Evolutionary conservation across 2,329 filamentous ascomycete species (phyloP).

Genomic region (Clarireedia monteithiana): DNA sequence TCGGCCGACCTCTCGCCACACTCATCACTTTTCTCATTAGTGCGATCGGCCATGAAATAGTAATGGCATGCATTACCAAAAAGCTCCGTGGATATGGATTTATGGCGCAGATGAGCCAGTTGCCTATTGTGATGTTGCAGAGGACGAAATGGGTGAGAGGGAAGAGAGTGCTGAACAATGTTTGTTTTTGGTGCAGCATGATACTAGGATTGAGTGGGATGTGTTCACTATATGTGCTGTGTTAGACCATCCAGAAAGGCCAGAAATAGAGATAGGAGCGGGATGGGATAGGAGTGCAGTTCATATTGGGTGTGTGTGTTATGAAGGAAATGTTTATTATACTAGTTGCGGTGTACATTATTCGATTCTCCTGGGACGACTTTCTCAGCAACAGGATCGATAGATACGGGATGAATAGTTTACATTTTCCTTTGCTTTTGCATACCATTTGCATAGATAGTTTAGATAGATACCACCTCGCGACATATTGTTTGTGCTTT

Average conservation of each 20-base stretch:
- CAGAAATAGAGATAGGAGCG: no score
- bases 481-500: no score
- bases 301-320: no score
- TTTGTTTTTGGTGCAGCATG: constrained; percentile 89
- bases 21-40: constrained; percentile 87
- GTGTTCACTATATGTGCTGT: constrained; percentile 7
- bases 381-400: no score
- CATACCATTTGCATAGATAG: no score
- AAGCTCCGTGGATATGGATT: constrained; percentile 94
- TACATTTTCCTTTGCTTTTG: no score
- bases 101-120: constrained; percentile 89
- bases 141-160: constrained; percentile 68
- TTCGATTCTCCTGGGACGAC: no score
- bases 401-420: no score
- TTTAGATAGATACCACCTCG: no score
- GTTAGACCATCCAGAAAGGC: background rate
- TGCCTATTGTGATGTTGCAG: constrained; percentile 91
- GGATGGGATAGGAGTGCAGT: no score
- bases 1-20: constrained; percentile 72
- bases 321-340: no score
- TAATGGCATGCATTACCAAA: constrained; percentile 97
- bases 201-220: constrained; percentile 63
- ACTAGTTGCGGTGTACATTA: no score
- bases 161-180: constrained; percentile 74
- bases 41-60: constrained; percentile 83